A percentile compares a stretch with the other conserved stretches of the same genome.
Evolutionary conservation across 2,329 filamentous ascomycete species (phyloP).

Genomic region (Penicillium occitanis): DNA sequence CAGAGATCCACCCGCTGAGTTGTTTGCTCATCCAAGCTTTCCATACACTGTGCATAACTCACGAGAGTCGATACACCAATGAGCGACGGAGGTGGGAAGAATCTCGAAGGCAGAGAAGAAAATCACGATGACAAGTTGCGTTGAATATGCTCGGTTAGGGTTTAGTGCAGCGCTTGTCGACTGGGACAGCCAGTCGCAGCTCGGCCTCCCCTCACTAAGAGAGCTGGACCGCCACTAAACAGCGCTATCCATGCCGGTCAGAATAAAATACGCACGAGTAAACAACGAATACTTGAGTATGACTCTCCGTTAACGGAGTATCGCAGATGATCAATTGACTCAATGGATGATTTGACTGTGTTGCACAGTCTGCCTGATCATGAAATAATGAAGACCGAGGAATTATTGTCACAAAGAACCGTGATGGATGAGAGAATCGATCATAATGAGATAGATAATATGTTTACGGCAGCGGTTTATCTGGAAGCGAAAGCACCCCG

Average conservation of each 20-base stretch:
- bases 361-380: neutral
- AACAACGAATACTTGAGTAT: neutral
- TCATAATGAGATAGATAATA: neutral
- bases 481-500: neutral
- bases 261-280: neutral
- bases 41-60: neutral
- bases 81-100: neutral
- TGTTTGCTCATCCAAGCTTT: neutral
- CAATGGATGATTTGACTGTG: neutral
- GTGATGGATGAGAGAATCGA: neutral
- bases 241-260: slow-evolving; percentile 1
- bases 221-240: neutral
- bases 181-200: slow-evolving; percentile 5
- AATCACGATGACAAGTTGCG: neutral
- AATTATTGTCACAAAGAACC: neutral
- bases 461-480: neutral
- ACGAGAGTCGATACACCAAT: neutral
- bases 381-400: neutral
- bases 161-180: slow-evolving; percentile 15
- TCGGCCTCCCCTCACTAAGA: slow-evolving; percentile 14
- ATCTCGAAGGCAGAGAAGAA: neutral
- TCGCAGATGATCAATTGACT: neutral
- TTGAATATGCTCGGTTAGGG: slow-evolving; percentile 1
- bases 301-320: neutral
- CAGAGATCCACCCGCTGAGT: neutral